Base-by-base conservation (phyloP, 768 basidiomycete species). In the Termitomyces sp. region DNA sequence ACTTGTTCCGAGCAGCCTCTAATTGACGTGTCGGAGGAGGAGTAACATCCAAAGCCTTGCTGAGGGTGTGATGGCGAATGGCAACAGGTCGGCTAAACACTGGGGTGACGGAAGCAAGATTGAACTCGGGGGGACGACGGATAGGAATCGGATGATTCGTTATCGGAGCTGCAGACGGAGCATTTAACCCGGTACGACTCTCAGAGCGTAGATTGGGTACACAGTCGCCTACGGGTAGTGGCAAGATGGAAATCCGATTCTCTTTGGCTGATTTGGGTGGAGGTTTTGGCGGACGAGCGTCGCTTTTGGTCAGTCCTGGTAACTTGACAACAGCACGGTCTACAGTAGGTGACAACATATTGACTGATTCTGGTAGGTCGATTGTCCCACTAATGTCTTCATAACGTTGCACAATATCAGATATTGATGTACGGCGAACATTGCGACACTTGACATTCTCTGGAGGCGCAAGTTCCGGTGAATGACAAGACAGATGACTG, bases 391-490 rank as follows among this genome's bases (percentile, higher is more conserved):
- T 79, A 55, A 92, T 84, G 7, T 84, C 82, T 69, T 94, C 92
- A 68, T 86, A 94, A 46, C 77, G 82, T 62, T 90, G 88, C 26
- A 93, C 92, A 83, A 93, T 92, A 66, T 93, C 84, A 41, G 90
- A 85, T 63, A 93, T 93, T 0, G 92, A 93, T 4, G 86, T 87
- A 53, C 90, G 79, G 20, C 91, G 81, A 8, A 68, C 65, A 6
- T 69, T 62, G 2, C 78, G 78, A 36, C 76, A 70, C 44, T 70
- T 77, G 3, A 72, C 57, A 50, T 80, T 78, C 48, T 74, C 76
- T 2, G 85, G 79, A 20, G 83, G 79, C 44, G 74, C 66, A 10
- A 86, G 69, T 14, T 70, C 70, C 45, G 73, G 67, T 51, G 73
- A 72, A 35, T 32, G 46, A 52, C 52, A 35, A 54, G 56, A 44